Evolutionary conservation across 345 rosid species (phyloP).

Genomic region (Populus ilicifolia): DNA sequence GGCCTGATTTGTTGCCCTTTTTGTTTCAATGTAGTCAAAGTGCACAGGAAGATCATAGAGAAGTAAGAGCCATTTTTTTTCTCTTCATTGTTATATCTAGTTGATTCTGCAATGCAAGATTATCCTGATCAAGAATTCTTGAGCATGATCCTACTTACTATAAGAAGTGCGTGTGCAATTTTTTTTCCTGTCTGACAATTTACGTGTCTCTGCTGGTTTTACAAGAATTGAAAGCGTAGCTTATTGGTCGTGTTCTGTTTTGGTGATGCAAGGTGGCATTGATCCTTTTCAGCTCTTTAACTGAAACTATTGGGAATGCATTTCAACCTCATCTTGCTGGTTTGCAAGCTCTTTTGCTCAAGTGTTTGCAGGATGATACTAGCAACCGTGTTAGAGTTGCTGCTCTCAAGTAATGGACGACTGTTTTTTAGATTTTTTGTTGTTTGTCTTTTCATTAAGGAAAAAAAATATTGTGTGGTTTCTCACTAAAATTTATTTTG

Average conservation of each 20-base stretch:
- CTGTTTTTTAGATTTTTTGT: slow-evolving; percentile 1
- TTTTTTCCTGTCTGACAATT: neutral
- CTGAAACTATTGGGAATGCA: slow-evolving; percentile 89
- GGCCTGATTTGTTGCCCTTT: slow-evolving; percentile 89
- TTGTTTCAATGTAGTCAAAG: slow-evolving; percentile 96
- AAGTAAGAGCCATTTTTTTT: slow-evolving; percentile 41
- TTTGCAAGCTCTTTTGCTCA: slow-evolving; percentile 87
- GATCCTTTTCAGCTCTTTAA: slow-evolving; percentile 96
- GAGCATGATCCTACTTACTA: neutral
- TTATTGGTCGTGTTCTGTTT: slow-evolving; percentile 10
- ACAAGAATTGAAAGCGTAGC: slow-evolving; percentile 5
- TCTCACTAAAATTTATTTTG: slow-evolving; percentile 14
- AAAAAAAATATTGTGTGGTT: neutral
- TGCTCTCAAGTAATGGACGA: slow-evolving; percentile 78
- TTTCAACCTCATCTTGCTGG: slow-evolving; percentile 83
- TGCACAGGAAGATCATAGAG: slow-evolving; percentile 92
- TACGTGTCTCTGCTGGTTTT: neutral
- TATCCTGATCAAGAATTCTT: neutral
- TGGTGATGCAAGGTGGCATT: slow-evolving; percentile 67
- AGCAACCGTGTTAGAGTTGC: slow-evolving; percentile 94
- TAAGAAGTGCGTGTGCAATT: neutral
- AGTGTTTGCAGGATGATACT: slow-evolving; percentile 85
- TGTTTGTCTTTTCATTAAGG: slow-evolving; percentile 2
- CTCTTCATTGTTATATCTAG: neutral
- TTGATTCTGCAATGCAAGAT: neutral